These are phyloP conservation scores for Malus asiatica DNA, from an alignment of 306 rosid genomes.

Conservation along the genomic window DNA sequence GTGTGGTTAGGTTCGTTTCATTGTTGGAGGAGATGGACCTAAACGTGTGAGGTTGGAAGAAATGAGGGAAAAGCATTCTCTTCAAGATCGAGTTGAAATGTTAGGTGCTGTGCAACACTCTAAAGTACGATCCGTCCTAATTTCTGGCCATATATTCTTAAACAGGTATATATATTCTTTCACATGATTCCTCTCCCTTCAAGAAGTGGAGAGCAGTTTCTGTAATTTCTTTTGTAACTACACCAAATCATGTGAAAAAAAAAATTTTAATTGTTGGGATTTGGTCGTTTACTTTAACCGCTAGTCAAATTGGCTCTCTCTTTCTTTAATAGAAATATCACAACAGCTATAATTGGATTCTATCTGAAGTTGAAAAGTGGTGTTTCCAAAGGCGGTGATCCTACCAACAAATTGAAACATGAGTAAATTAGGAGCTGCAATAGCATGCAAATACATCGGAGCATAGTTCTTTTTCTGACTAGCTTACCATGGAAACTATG, in stretches of 20 bases:
- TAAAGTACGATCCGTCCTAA: constrained; percentile 61
- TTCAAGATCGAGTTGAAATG: constrained; percentile 96
- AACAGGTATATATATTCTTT: constrained; percentile 46
- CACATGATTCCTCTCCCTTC: background rate
- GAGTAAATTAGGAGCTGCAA: background rate
- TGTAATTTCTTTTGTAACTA: background rate
- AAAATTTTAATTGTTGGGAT: background rate
- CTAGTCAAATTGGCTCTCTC: background rate
- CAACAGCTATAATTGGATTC: too few relatives aligned
- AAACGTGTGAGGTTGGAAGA: constrained; percentile 94
- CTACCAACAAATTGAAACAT: background rate
- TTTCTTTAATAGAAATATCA: too few relatives aligned
- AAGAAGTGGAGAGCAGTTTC: background rate
- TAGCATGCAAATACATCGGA: background rate
- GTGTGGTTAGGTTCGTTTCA: constrained; percentile 66
- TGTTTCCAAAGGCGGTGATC: too few relatives aligned
- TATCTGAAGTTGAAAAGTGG: background rate
- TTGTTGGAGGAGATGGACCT: constrained; percentile 90
- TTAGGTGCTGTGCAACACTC: constrained; percentile 87
- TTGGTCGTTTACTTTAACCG: background rate
- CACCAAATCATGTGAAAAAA: background rate
- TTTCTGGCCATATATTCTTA: constrained; percentile 85
- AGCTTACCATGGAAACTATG: background rate
- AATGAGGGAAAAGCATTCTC: constrained; percentile 89
- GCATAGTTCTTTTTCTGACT: background rate